Evolutionary conservation across 2,329 filamentous ascomycete species (phyloP).

Genomic region (Colletotrichum noveboracense): DNA sequence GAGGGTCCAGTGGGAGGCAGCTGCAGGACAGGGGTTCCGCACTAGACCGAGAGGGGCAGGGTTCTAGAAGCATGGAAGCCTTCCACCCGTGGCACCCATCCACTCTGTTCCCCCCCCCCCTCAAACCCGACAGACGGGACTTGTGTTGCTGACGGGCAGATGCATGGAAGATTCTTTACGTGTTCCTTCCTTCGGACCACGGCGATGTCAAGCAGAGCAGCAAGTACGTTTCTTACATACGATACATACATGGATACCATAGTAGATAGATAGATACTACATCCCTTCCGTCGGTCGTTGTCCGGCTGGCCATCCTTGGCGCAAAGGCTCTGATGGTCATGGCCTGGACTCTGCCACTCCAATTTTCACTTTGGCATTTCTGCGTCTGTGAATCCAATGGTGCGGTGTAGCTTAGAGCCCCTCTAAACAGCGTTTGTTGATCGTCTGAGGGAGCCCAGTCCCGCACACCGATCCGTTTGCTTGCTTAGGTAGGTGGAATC

Average conservation of each 20-base stretch:
- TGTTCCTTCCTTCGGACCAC: constrained; percentile 11
- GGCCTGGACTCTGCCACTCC: background rate
- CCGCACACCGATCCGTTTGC: background rate
- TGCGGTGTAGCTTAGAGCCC: background rate
- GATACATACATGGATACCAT: background rate
- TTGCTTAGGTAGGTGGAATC: background rate
- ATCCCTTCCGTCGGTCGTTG: background rate
- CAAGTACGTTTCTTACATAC: background rate
- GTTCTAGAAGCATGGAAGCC: constrained; percentile 10
- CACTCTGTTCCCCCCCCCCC: background rate
- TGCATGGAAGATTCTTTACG: constrained; percentile 17
- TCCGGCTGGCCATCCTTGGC: background rate
- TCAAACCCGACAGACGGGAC: background rate
- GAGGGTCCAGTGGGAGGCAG: background rate
- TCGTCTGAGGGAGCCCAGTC: background rate
- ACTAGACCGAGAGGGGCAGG: constrained; percentile 3
- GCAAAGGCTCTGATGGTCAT: background rate
- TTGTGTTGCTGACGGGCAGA: background rate
- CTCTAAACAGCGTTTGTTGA: constrained; percentile 14
- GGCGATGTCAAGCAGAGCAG: background rate
- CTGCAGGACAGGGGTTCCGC: background rate
- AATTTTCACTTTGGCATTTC: background rate
- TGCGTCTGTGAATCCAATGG: background rate
- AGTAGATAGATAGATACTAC: background rate
- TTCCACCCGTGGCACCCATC: background rate